Base-by-base conservation (phyloP, 306 rosid genomes). In the Prunus padus region DNA sequence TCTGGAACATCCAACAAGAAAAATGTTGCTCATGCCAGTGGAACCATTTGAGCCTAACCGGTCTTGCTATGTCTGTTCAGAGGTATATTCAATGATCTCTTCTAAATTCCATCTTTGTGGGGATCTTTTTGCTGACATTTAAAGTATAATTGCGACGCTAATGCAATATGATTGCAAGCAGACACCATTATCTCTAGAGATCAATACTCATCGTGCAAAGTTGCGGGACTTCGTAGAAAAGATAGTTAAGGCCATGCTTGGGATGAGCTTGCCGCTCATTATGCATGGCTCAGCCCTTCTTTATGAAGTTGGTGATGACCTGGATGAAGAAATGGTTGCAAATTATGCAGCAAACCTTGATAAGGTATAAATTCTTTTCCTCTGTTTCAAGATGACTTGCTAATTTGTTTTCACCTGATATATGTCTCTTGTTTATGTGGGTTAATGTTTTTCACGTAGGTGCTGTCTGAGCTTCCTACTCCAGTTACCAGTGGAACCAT, bases 1-100 rank as follows among this genome's bases (percentile, higher is more conserved):
- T 80, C 86, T 90, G 57, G 99, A 96, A 76, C 90, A 92, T 82
- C 99, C 98, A 76, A 71, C 96, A 31, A 90, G 83, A 82, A 96
- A 89, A 85, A 82, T 89, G 91, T 81, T 96, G 77, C 92, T 96
- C 70, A 92, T 96, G 98, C 99, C 99, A 3, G 98, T 96, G 86
- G 97, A 89, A 76, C 99, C 98, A 68, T 90, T 90, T 88, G 98
- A 92, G 75, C 94, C 97, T 28, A 92, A 90, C 80, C 88, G 89
- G 77, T 89, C 97, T 31, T 96, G 99, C 82, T 96, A 96, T 79
- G 99, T 96, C 78, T 96, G 99, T 81, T 96, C 99, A 7, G 99
- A 92, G 97, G 99, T 87, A 77, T 74, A 71, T 18, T 47, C 7
- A 61, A 40, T 77, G 33, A 22, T 56, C 26, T 65, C n/a, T 72